Evolutionary conservation across 345 rosid genomes (phyloP), one percentile per base, ranked within the genome.

Genomic region (Ceriops decandra): DNA sequence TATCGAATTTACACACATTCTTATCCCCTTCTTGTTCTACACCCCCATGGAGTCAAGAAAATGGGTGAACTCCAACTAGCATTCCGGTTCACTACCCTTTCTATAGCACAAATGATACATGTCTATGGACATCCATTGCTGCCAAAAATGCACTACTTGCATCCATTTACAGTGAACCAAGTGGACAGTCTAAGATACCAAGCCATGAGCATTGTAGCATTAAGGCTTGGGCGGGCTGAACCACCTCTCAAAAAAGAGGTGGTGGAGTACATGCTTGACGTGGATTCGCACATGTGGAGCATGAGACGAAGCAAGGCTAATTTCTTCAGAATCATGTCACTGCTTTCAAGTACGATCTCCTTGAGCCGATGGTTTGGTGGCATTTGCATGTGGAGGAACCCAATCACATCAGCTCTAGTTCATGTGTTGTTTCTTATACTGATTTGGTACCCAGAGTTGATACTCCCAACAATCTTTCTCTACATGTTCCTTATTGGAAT

Each of bases 251-350:
- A 89, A 60, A 92, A 86, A 79, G 98, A 92, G 76, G 92, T 86
- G 15, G 90, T 90, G 28, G 95, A 88, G 82, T 90, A 88, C 74
- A 84, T 92, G 98, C 65, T 92, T 9, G 98, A 92, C 74, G 92
- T 92, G 51, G 96, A 90, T 66, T 89, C 96, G 0, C 92, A 88
- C 61, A 72, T 84, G 76, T 90, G 96, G 98, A 92, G 98, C 75
- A 90, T 90, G 95, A 85, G 96, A 72, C 84, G 95, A 82, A 92
- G 95, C 82, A 92, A 90, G 81, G 98, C 90, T 6, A 90, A 90
- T 71, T 90, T 92, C 79, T 88, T 88, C 58, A 77, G 96, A n/a
- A 81, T 92, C 42, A 86, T 86, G 85, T 84, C 93, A 0, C 82
- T 92, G 21, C 58, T 86, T 11, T 85, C 92, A 0, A 82, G 90